These are phyloP conservation scores for Xylariaceae sp. DNA, from an alignment of 2,329 filamentous ascomycete genomes.

Conservation along the genomic window DNA sequence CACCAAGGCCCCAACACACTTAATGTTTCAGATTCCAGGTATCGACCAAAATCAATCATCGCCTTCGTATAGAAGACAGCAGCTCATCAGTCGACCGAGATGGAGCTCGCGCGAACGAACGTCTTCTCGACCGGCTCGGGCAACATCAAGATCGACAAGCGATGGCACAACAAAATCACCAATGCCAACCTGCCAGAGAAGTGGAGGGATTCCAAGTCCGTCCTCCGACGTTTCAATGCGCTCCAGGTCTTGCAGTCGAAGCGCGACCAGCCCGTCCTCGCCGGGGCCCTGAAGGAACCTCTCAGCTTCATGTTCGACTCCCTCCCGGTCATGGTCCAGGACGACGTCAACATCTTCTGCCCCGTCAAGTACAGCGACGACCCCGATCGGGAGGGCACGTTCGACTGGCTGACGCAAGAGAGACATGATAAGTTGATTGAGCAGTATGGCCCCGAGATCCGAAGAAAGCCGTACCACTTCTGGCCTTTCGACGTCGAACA, in stretches of 20 bases:
- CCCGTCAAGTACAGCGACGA: not conserved
- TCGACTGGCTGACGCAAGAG: not conserved
- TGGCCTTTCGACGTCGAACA: slow-evolving; percentile 15
- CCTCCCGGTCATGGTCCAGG: slow-evolving; percentile 10
- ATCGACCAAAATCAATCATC: no score
- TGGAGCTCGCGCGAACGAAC: not conserved
- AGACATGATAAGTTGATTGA: not conserved
- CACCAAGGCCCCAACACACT: no score
- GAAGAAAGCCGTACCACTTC: slow-evolving; percentile 13
- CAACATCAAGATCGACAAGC: not conserved
- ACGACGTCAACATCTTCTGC: slow-evolving; percentile 8
- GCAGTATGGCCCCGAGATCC: not conserved
- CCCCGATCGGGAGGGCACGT: not conserved
- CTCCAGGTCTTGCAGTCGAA: slow-evolving; percentile 4
- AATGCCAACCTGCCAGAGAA: not conserved
- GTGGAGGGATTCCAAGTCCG: not conserved
- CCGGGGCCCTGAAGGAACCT: not conserved
- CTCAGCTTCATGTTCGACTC: slow-evolving; percentile 10
- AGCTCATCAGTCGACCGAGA: no score
- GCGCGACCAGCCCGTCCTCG: slow-evolving; percentile 3
- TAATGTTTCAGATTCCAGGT: no score
- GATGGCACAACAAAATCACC: slow-evolving; percentile 9
- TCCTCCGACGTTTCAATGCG: slow-evolving; percentile 1
- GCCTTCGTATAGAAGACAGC: no score
- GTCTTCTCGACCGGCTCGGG: not conserved